Base-by-base conservation (phyloP, 306 rosid genomes). In the Prunus salicina region DNA sequence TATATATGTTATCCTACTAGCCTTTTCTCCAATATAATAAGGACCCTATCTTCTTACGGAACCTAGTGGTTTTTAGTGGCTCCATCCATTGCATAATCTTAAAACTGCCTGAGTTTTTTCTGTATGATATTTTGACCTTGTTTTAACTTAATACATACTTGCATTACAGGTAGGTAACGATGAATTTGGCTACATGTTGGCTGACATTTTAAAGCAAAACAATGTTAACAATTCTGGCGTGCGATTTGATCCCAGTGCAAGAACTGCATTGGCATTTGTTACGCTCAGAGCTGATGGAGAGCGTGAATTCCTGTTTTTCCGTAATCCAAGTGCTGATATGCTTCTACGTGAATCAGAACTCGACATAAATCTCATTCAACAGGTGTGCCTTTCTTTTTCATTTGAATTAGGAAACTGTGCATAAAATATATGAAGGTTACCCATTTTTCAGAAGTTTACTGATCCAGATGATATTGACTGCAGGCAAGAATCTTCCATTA, bases 301-400 rank as follows among this genome's bases (percentile, higher is more conserved):
- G 74, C 91, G 97, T 1, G 98, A 94, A 65, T 91, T 94, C 82
- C 83, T 94, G 74, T 94, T 94, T 84, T 91, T 90, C 84, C 91
- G 94, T 38, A 81, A 94, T 84, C 98, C 97, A 27, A 94, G 98
- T 38, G 98, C 98, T 78, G 98, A 94, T 82, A 90, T 91, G 96
- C 98, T 90, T 83, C 84, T 94, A 60, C 86, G 69, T 11, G 97
- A 91, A 77, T 82, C 91, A 63, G 97, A 94, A 81, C 98, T 94
- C 56, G 94, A 94, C 68, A 70, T 76, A 68, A 72, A 75, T 79
- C 85, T 94, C 67, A 69, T 93, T 75, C 74, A 87, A 71, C 53
- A 90, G 98, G 98, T 73, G 56, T 60, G 76, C 76, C 9, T 28
- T 66, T 60, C 34, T 69, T 67, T 34, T 75, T 64, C 28, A 71